phyloP scores from a whole-genome alignment of 768 basidiomycete species.

The Nidularia pulvinata region DNA sequence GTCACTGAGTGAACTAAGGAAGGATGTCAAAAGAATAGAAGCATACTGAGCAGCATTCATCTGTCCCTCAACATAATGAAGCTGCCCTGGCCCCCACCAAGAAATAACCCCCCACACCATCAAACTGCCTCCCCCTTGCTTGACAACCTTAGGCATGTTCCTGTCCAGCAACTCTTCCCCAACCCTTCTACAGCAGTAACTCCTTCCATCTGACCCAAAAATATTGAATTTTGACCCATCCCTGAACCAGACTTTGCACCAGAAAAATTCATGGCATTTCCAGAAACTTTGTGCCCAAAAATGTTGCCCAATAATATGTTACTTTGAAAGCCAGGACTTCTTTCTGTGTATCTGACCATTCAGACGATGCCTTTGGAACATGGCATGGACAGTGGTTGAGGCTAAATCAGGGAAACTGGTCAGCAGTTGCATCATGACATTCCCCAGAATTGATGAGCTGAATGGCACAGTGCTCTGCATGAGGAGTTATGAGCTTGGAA shows the following conservation, averaged over 20 bases:
- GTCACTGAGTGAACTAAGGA: conserved; percentile 17
- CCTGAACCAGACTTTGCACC: conserved; percentile 19
- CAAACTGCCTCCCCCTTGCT: conserved; percentile 23
- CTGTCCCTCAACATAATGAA: conserved; percentile 20
- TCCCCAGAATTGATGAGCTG: too few species aligned
- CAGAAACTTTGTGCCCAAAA: background rate
- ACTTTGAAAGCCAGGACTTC: conserved; percentile 3
- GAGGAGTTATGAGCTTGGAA: background rate
- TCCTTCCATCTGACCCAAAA: conserved; percentile 24
- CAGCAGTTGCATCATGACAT: conserved; percentile 3
- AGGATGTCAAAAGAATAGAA: conserved; percentile 16
- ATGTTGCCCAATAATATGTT: background rate
- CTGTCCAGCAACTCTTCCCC: conserved; percentile 11
- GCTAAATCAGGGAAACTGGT: conserved; percentile 1
- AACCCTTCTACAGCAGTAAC: conserved; percentile 11
- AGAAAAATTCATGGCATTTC: conserved; percentile 12
- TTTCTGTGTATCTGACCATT: conserved; percentile 3
- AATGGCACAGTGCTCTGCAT: too few species aligned
- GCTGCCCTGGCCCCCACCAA: conserved; percentile 13
- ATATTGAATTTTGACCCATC: conserved; percentile 28
- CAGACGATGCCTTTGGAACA: conserved; percentile 4
- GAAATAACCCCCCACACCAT: conserved; percentile 29
- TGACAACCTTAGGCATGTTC: conserved; percentile 14
- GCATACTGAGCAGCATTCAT: conserved; percentile 15
- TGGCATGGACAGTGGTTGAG: conserved; percentile 1